Conservation (phyloP, 805 yeast species). For the Candida arabinofermentans region DNA sequence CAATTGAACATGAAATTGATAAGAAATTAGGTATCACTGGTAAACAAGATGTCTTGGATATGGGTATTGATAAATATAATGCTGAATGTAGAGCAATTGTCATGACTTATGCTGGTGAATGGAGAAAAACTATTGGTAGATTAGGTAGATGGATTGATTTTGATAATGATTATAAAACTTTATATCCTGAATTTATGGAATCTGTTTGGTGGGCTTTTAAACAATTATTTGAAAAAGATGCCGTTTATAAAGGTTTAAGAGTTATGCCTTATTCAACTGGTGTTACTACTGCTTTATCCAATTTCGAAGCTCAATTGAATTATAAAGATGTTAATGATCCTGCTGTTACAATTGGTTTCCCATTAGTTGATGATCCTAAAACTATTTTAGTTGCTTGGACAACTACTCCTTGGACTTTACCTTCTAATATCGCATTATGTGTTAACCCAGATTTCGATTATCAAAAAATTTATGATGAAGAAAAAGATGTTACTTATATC, state of each 20-base stretch:
- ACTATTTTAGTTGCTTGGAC: slow-evolving; percentile 96
- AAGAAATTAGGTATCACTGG: slow-evolving; percentile 91
- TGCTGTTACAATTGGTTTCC: slow-evolving; percentile 90
- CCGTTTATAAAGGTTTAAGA: slow-evolving; percentile 91
- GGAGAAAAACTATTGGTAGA: slow-evolving; percentile 92
- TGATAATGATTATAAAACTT: slow-evolving; percentile 95
- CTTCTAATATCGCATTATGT: slow-evolving; percentile 87
- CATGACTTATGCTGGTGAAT: slow-evolving; percentile 93
- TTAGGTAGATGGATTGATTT: slow-evolving; percentile 99
- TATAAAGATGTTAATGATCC: slow-evolving; percentile 98
- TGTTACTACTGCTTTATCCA: slow-evolving; percentile 91
- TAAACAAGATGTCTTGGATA: slow-evolving; percentile 88
- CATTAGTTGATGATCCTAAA: slow-evolving; percentile 71
- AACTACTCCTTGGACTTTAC: slow-evolving; percentile 99
- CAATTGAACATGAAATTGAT: slow-evolving; percentile 98
- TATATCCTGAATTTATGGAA: slow-evolving; percentile 96
- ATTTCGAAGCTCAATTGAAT: slow-evolving; percentile 97
- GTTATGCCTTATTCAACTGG: slow-evolving; percentile 99
- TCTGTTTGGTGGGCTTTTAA: slow-evolving; percentile 99
- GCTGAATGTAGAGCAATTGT: slow-evolving; percentile 94
- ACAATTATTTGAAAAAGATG: slow-evolving; percentile 76
- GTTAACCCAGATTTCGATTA: slow-evolving; percentile 91
- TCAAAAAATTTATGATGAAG: slow-evolving; percentile 89
- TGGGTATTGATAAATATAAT: slow-evolving; percentile 94
- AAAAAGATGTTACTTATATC: slow-evolving; percentile 73